Evolutionary conservation across 202 grass and related monocot species (phyloP).

Genomic region (Brachypodium distachyon): DNA sequence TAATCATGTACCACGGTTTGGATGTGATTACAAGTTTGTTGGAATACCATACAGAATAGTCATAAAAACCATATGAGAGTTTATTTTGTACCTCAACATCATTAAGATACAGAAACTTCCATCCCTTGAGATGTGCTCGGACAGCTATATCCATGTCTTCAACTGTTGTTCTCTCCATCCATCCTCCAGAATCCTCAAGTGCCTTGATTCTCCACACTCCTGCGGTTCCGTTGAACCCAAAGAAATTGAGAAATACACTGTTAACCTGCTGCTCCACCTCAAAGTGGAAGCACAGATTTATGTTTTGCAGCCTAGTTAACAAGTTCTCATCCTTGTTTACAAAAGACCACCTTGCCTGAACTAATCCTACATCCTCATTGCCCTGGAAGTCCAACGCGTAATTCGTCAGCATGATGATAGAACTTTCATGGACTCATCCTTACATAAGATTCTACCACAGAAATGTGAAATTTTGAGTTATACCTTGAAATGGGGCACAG

Average conservation of each 20-base stretch:
- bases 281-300: slow-evolving; percentile 90
- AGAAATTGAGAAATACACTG: slow-evolving; percentile 72
- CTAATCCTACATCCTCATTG: slow-evolving; percentile 72
- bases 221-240: slow-evolving; percentile 82
- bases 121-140: slow-evolving; percentile 70
- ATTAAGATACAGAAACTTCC: slow-evolving; percentile 82
- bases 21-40: slow-evolving; percentile 4
- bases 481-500: slow-evolving; percentile 89
- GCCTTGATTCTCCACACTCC: slow-evolving; percentile 85
- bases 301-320: slow-evolving; percentile 72
- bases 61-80: neutral
- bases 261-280: slow-evolving; percentile 95
- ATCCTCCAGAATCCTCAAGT: slow-evolving; percentile 76
- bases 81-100: slow-evolving; percentile 57
- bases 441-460: neutral
- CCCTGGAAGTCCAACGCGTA: slow-evolving; percentile 31
- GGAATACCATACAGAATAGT: neutral
- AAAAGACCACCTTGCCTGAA: slow-evolving; percentile 82
- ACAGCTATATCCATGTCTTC: slow-evolving; percentile 98
- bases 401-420: slow-evolving; percentile 7
- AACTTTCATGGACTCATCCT: neutral
- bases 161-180: slow-evolving; percentile 87
- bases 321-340: slow-evolving; percentile 93
- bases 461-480: neutral
- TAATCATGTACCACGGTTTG: neutral